Conservation (phyloP, 768 basidiomycete species). For the Tephrocybe sp. region DNA sequence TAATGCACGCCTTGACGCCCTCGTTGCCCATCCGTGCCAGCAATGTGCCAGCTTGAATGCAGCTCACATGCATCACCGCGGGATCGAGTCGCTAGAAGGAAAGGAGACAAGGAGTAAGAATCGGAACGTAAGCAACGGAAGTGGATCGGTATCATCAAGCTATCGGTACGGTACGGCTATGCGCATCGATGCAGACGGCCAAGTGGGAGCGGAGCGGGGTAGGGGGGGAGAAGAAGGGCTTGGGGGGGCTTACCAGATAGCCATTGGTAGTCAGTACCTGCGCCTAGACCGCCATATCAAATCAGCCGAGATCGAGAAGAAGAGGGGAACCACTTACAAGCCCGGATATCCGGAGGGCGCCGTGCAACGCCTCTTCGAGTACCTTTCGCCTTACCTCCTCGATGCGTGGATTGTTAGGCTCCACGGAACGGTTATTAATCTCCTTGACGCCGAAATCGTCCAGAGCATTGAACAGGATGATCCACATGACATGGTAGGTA, state of each 20-base stretch:
- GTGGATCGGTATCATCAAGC: slow-evolving; percentile 1
- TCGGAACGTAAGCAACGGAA: slow-evolving; percentile 3
- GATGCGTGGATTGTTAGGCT: slow-evolving; percentile 48
- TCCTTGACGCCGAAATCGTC: slow-evolving; percentile 86
- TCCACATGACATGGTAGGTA: slow-evolving; percentile 92
- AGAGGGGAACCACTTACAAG: slow-evolving; percentile 47
- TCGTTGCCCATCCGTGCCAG: slow-evolving; percentile 81
- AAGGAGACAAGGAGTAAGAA: not conserved
- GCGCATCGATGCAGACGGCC: not conserved
- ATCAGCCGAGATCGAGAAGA: slow-evolving; percentile 1
- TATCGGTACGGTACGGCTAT: not conserved
- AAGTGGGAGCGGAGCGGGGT: slow-evolving; percentile 6
- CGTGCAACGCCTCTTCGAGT: slow-evolving; percentile 80
- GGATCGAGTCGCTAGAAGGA: slow-evolving; percentile 67
- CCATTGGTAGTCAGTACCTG: slow-evolving; percentile 85
- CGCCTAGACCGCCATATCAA: slow-evolving; percentile 41
- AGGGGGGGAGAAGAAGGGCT: slow-evolving; percentile 8
- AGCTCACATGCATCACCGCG: slow-evolving; percentile 86
- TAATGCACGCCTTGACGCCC: slow-evolving; percentile 82
- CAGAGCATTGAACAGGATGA: slow-evolving; percentile 76
- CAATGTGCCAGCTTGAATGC: slow-evolving; percentile 80
- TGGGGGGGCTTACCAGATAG: slow-evolving; percentile 60
- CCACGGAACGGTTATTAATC: slow-evolving; percentile 45
- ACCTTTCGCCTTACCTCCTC: slow-evolving; percentile 69
- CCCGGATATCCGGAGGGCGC: slow-evolving; percentile 87